These are phyloP conservation scores for Arthrobotrys sinensis DNA, from an alignment of 2,329 filamentous ascomycete genomes.

Conservation along the genomic window DNA sequence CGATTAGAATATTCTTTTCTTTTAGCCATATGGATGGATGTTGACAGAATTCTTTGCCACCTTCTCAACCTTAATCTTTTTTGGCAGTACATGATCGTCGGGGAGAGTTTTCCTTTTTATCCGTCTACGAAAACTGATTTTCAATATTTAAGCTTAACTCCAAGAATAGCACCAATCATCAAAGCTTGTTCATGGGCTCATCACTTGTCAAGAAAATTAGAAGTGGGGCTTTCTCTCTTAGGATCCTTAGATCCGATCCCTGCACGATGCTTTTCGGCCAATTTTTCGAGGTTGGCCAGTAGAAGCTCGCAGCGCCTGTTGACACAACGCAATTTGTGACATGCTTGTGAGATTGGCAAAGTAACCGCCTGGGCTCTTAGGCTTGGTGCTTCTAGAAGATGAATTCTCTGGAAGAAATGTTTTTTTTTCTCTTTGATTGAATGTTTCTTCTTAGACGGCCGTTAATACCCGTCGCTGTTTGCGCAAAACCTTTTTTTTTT, in stretches of 20 bases:
- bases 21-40: background rate
- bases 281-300: slow-evolving; percentile 27
- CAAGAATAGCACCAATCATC: slow-evolving; percentile 51
- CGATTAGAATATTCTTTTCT: background rate
- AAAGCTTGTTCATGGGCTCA: slow-evolving; percentile 12
- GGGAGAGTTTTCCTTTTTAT: slow-evolving; percentile 5
- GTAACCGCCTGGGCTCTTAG: slow-evolving; percentile 21
- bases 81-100: background rate
- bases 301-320: slow-evolving; percentile 28
- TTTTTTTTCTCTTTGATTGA: slow-evolving; percentile 1
- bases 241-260: slow-evolving; percentile 11
- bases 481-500: background rate
- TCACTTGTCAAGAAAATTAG: background rate
- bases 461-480: slow-evolving; percentile 1
- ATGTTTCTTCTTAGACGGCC: background rate
- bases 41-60: slow-evolving; percentile 24
- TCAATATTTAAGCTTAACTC: slow-evolving; percentile 53
- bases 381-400: slow-evolving; percentile 35
- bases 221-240: slow-evolving; percentile 22
- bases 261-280: background rate
- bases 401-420: slow-evolving; percentile 8
- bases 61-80: background rate
- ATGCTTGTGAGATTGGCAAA: background rate
- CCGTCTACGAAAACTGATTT: slow-evolving; percentile 9
- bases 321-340: slow-evolving; percentile 56